Conservation (phyloP, 305 asterid species). For the Ruellia speciosa region DNA sequence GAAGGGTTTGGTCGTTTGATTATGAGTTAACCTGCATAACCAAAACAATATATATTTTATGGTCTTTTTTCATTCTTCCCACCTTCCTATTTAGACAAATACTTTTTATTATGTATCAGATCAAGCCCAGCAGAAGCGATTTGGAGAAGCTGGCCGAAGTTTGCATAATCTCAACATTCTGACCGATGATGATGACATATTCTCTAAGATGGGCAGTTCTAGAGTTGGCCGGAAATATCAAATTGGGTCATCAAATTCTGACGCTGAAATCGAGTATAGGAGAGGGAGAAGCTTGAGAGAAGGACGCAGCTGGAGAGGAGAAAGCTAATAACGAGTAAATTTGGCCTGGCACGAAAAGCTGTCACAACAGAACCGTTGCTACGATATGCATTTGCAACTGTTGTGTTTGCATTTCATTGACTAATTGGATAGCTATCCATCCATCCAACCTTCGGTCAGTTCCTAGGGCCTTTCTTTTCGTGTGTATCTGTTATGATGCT, state of each 20-base stretch:
- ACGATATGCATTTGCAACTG: too few species aligned
- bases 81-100: neutral
- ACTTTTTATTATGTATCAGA: slow-evolving; percentile 27
- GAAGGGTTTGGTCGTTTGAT: neutral
- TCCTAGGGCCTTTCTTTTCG: too few species aligned
- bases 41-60: neutral
- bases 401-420: too few species aligned
- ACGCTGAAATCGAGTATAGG: slow-evolving; percentile 67
- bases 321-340: neutral
- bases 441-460: too few species aligned
- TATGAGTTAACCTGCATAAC: neutral
- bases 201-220: slow-evolving; percentile 34
- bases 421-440: too few species aligned
- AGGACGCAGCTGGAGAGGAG: slow-evolving; percentile 25
- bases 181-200: slow-evolving; percentile 52
- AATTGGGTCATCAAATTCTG: slow-evolving; percentile 53
- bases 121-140: slow-evolving; percentile 24
- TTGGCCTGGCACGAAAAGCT: too few species aligned
- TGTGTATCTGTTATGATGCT: too few species aligned
- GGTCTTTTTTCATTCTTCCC: neutral
- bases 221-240: slow-evolving; percentile 43
- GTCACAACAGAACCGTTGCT: too few species aligned
- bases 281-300: slow-evolving; percentile 81
- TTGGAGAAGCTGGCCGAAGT: slow-evolving; percentile 27
- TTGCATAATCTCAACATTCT: slow-evolving; percentile 26